Evolutionary conservation across 169 alveolate genomes (phyloP), one percentile per base, ranked within the genome.

Genomic region (Sarcocystis neurona): DNA sequence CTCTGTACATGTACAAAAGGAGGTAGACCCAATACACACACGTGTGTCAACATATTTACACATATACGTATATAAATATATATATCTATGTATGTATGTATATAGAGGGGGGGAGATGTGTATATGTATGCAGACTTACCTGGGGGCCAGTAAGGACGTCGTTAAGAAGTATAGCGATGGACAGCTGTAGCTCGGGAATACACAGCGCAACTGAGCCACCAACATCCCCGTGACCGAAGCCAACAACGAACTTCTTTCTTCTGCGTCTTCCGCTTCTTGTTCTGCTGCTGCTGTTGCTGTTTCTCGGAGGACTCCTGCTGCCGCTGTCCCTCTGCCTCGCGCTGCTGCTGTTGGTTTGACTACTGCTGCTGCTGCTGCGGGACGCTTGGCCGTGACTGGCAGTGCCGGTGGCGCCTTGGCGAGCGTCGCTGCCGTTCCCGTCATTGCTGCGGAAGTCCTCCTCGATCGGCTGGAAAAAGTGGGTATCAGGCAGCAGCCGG

Each of bases 191-290:
- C 30, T 92, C 94, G 30, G 96, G 96, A 58, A 94, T 88, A 37
- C 94, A 90, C 39, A 90, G 70, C 58, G 91, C 92, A 27, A 90
- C 77, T 70, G 88, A 87, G 43, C 96, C 96, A 30, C 94, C 94
- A 30, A 88, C 47, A 70, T 94, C 96, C 37, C 93, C 90, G 78
- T 92, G 94, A 23, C 96, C 96, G 20, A 93, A 77, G 15, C 94
- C 96, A 34, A 53, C 78, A 34, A 85, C 91, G 68, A 39, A 15
- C 12, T 41, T 32, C 37, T 15, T 12, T 15, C n/a, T 53, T 1
- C 60, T 48, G 60, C 60, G 60, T 6, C 60, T 15, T 48, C 15
- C 60, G 15, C 27, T 20, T 4, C 8, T 72, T 74, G 53, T 43
- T 0, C 68, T 2, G 43, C 77, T 47, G 72, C 72, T 27, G 66